phyloP scores from a whole-genome alignment of 805 yeast genomes.

The Maudiozyma serrabonitensis region DNA sequence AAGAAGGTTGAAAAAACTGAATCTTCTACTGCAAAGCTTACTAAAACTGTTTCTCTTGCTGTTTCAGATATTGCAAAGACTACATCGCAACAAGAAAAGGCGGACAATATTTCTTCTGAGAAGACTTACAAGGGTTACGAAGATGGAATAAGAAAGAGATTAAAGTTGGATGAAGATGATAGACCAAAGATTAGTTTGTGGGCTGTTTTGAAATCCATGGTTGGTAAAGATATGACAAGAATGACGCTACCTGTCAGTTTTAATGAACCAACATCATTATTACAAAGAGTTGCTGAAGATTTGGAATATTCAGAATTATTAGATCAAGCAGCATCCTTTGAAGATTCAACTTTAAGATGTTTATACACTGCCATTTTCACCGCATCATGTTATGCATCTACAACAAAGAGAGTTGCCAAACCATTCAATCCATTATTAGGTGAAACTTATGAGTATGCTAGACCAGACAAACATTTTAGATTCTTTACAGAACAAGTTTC shows the following conservation, averaged over 20 bases:
- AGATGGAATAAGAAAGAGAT: conserved; percentile 61
- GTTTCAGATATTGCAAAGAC: conserved; percentile 6
- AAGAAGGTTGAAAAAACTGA: not conserved
- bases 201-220: conserved; percentile 88
- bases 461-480: conserved; percentile 82
- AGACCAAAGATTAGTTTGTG: conserved; percentile 85
- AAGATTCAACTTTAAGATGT: conserved; percentile 73
- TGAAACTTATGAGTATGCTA: conserved; percentile 84
- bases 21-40: not conserved
- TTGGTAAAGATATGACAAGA: conserved; percentile 94
- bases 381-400: conserved; percentile 88
- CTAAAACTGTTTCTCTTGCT: not conserved
- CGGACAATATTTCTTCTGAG: conserved; percentile 25
- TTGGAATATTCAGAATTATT: conserved; percentile 76
- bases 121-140: conserved; percentile 70
- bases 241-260: conserved; percentile 96
- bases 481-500: conserved; percentile 88
- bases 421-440: conserved; percentile 94
- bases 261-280: conserved; percentile 85
- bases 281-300: conserved; percentile 92
- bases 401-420: conserved; percentile 84
- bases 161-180: conserved; percentile 67
- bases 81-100: conserved; percentile 21
- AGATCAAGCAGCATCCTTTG: conserved; percentile 62
- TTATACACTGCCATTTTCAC: conserved; percentile 89